Evolutionary conservation across 2,329 filamentous ascomycete species (phyloP), one percentile per base, ranked within the genome.

Genomic region (Rhinocladiella similis): DNA sequence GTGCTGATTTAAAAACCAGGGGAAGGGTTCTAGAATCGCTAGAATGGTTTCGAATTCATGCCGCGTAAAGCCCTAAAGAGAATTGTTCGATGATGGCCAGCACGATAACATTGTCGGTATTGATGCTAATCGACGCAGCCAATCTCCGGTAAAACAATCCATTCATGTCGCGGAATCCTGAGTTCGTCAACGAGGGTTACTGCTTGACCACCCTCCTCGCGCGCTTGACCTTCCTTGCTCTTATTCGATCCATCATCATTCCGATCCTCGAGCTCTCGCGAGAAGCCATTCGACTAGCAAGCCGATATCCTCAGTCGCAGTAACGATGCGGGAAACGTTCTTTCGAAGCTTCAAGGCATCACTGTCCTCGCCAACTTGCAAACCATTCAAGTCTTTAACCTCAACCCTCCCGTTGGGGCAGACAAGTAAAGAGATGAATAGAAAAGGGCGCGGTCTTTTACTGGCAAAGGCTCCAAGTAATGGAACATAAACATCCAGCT

Each of bases 251-350:
- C 10, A 33, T 33, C 29, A 33, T 33, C n/a, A 50, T 39, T 14
- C 16, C 22, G 22, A 36, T 4, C 22, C 36, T 42, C 35, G 27
- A 55, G 45, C 27, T 45, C 58, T 51, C 33, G 51, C 47, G 9
- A 74, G 56, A 55, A 75, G 67, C 73, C 74, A 77, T 68, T 77
- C 75, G 22, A 77, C 73, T 38, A 75, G 54, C 39, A 73, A 66
- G 14, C 75, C 73, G 53, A 77, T 61, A 65, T 77, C 74, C 59
- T 77, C 75, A n/a, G 73, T 75, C 20, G 67, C 66, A 58, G 75
- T 73, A 25, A 78, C 62, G 35, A 75, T 73, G 20, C 63, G 66
- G 16, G 70, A 67, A 38, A 77, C 68, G 59, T 71, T 71, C 54
- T 65, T 65, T 52, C 68, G 69, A 14, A 75, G 49, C 25, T 33